phyloP scores from a whole-genome alignment of 306 rosid genomes.

The Leucaena leucocephala region DNA sequence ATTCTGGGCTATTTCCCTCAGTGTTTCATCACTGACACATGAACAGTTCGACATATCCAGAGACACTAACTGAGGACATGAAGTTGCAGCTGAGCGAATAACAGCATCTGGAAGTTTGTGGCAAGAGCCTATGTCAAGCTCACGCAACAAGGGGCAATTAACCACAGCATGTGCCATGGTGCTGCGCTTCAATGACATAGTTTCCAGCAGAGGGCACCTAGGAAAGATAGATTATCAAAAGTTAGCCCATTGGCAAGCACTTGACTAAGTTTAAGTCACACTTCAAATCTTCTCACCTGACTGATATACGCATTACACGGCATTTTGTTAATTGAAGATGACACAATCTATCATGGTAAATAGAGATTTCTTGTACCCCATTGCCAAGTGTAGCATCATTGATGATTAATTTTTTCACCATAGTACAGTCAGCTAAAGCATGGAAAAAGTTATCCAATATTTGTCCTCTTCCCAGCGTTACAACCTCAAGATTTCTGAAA shows the following conservation, averaged over 20 bases:
- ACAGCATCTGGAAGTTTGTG: slow-evolving; percentile 99
- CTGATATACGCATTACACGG: slow-evolving; percentile 89
- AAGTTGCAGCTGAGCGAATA: slow-evolving; percentile 89
- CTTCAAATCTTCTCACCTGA: slow-evolving; percentile 60
- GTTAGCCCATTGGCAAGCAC: slow-evolving; percentile 18
- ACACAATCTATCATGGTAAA: slow-evolving; percentile 78
- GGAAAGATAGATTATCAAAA: slow-evolving; percentile 35
- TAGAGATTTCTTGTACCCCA: slow-evolving; percentile 81
- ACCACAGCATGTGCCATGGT: slow-evolving; percentile 96
- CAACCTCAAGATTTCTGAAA: slow-evolving; percentile 85
- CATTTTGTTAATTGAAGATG: slow-evolving; percentile 87
- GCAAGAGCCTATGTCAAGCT: slow-evolving; percentile 90
- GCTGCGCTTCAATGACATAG: slow-evolving; percentile 97
- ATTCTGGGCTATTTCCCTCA: slow-evolving; percentile 74
- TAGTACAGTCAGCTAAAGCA: slow-evolving; percentile 70
- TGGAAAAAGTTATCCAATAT: slow-evolving; percentile 80
- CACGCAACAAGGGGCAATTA: slow-evolving; percentile 85
- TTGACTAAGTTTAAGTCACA: slow-evolving; percentile 15
- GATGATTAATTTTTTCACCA: slow-evolving; percentile 70
- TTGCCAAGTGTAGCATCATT: slow-evolving; percentile 90
- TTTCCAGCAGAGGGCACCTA: slow-evolving; percentile 95
- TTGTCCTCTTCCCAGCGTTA: slow-evolving; percentile 78
- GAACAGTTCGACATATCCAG: slow-evolving; percentile 92
- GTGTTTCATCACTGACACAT: slow-evolving; percentile 94
- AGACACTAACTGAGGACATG: slow-evolving; percentile 86